Evolutionary conservation across 306 rosid species (phyloP), one percentile per base, ranked within the genome.

Genomic region (Prosopis cineraria): DNA sequence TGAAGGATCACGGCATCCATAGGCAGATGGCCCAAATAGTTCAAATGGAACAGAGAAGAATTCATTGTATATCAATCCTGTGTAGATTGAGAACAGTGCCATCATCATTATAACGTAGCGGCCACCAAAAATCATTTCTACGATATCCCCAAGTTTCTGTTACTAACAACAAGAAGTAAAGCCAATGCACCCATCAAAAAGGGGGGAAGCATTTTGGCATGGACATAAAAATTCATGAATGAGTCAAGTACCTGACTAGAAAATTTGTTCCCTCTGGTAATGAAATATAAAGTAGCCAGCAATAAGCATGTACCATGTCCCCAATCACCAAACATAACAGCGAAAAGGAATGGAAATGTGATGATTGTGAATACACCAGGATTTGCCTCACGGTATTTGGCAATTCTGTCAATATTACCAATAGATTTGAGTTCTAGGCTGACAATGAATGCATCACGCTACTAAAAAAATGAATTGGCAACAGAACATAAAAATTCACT

Each of bases 301-400:
- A 88, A 84, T 82, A 86, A 81, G 83, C 92, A 66, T 66, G 39
- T 66, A 39, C 71, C 71, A 37, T 66, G 71, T 33, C 50, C 50
- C 71, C 50, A 66, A 66, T 66, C 71, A 37, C 71, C 71, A 66
- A 66, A 66, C 71, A 66, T 66, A 12, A 66, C 50, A 66, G 88
- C 88, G 66, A 88, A 85, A 79, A 86, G 92, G 85, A 86, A 86
- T 56, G 88, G 88, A 74, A 88, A 88, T 27, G 90, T 88, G 74
- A 81, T 47, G 52, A 86, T 81, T 29, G 91, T 85, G 81, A 76
- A 88, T 30, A 85, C 88, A 59, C 88, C 88, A 34, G 91, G 91
- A 84, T 88, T 85, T 58, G 80, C 86, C 76, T 88, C 91, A 80
- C 44, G 86, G 78, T 88, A 88, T 76, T 81, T 88, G 31, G 88